Evolutionary conservation across 2,329 filamentous ascomycete species (phyloP).

Genomic region (Beauveria brongniartii): DNA sequence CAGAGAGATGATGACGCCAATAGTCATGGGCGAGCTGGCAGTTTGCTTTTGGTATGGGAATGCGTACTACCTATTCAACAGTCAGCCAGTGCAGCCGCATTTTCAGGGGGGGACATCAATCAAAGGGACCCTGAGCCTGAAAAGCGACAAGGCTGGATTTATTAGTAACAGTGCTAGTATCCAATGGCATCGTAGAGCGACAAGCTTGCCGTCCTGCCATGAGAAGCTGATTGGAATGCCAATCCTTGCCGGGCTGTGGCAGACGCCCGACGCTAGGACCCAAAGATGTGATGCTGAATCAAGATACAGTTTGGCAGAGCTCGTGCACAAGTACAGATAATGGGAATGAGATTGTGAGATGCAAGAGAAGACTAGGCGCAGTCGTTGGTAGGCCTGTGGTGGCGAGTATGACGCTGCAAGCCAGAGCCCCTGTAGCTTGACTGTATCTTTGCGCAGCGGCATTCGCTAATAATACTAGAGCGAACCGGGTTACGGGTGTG

Average conservation of each 20-base stretch:
- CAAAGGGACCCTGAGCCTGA: no score
- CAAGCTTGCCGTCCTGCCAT: no score
- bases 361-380: neutral
- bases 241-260: neutral
- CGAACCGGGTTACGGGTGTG: neutral
- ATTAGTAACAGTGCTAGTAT: no score
- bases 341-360: neutral
- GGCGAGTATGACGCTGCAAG: neutral
- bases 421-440: slow-evolving; percentile 4
- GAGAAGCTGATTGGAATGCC: neutral
- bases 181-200: no score
- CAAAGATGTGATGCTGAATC: neutral
- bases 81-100: neutral
- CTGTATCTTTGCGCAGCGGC: neutral
- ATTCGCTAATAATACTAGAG: neutral
- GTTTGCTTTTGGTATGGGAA: neutral
- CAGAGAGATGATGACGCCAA: neutral
- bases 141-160: no score
- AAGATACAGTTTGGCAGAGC: neutral
- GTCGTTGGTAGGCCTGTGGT: neutral
- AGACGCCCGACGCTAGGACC: neutral
- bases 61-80: no score
- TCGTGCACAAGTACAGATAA: neutral
- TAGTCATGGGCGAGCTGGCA: neutral
- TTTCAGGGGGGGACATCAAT: no score